phyloP scores from a whole-genome alignment of 208 protist genomes.

The Phytomonas sp. region DNA sequence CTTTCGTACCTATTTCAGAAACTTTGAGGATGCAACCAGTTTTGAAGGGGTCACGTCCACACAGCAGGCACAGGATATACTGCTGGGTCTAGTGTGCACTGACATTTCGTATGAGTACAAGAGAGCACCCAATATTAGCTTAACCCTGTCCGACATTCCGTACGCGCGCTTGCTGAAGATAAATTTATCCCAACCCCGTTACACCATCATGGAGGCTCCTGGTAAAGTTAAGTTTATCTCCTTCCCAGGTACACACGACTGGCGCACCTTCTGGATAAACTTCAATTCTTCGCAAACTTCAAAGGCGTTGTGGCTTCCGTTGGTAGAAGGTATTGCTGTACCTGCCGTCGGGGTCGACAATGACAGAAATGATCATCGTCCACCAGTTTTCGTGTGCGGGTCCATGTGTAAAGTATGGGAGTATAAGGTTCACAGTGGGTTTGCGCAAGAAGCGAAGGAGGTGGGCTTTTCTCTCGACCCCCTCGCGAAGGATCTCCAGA shows the following conservation, averaged over 20 bases:
- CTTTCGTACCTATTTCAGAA: constrained; percentile 42
- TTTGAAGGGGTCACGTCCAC: constrained; percentile 30
- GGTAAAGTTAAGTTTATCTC: constrained; percentile 64
- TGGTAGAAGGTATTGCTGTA: constrained; percentile 27
- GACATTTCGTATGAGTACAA: constrained; percentile 62
- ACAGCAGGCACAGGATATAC: constrained; percentile 29
- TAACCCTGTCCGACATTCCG: constrained; percentile 56
- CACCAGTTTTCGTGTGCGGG: constrained; percentile 19
- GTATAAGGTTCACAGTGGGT: constrained; percentile 57
- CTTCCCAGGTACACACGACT: constrained; percentile 79
- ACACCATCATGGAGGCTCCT: constrained; percentile 60
- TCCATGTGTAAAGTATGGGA: constrained; percentile 40
- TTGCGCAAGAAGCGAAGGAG: constrained; percentile 50
- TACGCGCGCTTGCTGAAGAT: constrained; percentile 59
- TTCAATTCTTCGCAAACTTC: constrained; percentile 26
- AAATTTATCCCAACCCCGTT: constrained; percentile 24
- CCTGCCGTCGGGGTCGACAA: constrained; percentile 1
- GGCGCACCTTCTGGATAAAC: constrained; percentile 47
- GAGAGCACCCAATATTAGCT: constrained; percentile 38
- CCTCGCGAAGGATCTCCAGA: constrained; percentile 36
- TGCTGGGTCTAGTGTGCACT: constrained; percentile 48
- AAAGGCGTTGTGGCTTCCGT: constrained; percentile 22
- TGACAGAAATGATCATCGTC: not conserved
- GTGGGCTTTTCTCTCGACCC: constrained; percentile 29
- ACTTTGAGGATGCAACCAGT: constrained; percentile 35